phyloP scores from a whole-genome alignment of 768 basidiomycete species.

The Candolleomyces aberdarensis region DNA sequence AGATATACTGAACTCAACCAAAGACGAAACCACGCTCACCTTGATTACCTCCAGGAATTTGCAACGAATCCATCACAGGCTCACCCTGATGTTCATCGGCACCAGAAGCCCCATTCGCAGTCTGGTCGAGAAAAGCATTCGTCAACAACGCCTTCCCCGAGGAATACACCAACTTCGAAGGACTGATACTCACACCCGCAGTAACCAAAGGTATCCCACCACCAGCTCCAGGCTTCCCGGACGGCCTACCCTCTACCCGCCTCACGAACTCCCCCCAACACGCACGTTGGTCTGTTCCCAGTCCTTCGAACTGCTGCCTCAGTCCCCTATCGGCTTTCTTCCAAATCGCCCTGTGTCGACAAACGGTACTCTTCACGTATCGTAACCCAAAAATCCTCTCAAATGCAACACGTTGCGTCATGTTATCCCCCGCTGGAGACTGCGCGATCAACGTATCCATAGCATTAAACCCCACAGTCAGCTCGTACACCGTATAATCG shows the following conservation, averaged over 20 bases:
- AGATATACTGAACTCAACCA: neutral
- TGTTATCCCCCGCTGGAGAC: slow-evolving; percentile 33
- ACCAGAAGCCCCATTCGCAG: neutral
- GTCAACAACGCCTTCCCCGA: neutral
- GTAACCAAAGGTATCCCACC: neutral
- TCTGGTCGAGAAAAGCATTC: slow-evolving; percentile 2
- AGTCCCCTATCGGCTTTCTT: slow-evolving; percentile 48
- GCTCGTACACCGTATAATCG: slow-evolving; percentile 68
- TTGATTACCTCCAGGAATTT: neutral
- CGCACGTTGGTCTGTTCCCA: slow-evolving; percentile 54
- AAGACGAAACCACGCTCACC: neutral
- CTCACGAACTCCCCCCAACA: slow-evolving; percentile 71
- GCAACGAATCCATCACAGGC: slow-evolving; percentile 4
- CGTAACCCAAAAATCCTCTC: slow-evolving; percentile 68
- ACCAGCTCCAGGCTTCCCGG: slow-evolving; percentile 11
- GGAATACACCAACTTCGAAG: neutral
- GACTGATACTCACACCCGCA: slow-evolving; percentile 2
- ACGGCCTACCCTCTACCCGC: slow-evolving; percentile 50
- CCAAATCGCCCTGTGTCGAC: slow-evolving; percentile 69
- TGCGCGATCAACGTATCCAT: slow-evolving; percentile 41
- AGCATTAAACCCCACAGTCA: slow-evolving; percentile 56
- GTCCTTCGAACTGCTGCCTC: slow-evolving; percentile 49
- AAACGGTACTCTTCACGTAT: slow-evolving; percentile 73
- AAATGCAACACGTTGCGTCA: slow-evolving; percentile 66
- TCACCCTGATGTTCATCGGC: neutral